Percentiles rank a stretch among this genome's conserved stretches.
Evolutionary conservation across 192 early-diverging fungal species (phyloP).

Genomic region (Lunasporangiospora selenospora): DNA sequence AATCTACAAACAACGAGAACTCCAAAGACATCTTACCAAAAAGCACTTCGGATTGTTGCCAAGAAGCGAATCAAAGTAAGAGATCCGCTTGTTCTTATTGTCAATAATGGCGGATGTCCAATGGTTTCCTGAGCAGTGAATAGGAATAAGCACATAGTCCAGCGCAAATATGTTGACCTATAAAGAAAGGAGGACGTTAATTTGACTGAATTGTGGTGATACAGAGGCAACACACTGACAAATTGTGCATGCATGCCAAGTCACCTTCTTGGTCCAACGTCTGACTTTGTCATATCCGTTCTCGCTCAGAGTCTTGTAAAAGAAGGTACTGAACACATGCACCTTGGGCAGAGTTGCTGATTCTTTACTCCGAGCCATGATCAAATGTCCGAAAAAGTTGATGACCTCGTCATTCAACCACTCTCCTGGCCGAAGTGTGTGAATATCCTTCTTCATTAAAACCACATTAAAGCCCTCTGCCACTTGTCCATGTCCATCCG

Average conservation of each 20-base stretch:
- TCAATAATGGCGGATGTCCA: slow-evolving; percentile 55
- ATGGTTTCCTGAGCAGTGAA: slow-evolving; percentile 71
- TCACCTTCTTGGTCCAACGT: slow-evolving; percentile 81
- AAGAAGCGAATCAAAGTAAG: slow-evolving; percentile 85
- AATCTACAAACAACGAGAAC: neutral
- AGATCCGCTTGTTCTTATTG: slow-evolving; percentile 64
- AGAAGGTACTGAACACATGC: slow-evolving; percentile 93
- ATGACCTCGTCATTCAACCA: slow-evolving; percentile 99
- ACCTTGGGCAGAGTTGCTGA: slow-evolving; percentile 61
- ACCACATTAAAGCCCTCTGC: slow-evolving; percentile 66
- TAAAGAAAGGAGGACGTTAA: neutral
- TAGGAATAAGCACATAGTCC: slow-evolving; percentile 84
- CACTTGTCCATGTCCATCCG: slow-evolving; percentile 37
- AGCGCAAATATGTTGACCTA: slow-evolving; percentile 75
- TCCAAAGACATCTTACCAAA: slow-evolving; percentile 24
- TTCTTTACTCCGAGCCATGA: slow-evolving; percentile 66
- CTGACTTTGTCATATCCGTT: slow-evolving; percentile 76
- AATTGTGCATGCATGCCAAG: neutral
- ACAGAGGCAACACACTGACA: neutral
- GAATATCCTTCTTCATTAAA: slow-evolving; percentile 66
- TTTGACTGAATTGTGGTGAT: too few species aligned
- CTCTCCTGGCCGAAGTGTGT: slow-evolving; percentile 69
- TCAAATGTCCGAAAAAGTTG: slow-evolving; percentile 89
- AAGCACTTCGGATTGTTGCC: slow-evolving; percentile 66
- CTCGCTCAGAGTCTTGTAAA: slow-evolving; percentile 75